These are phyloP conservation scores for Sarcodon sp. DNA, from an alignment of 768 basidiomycete genomes.

Conservation along the genomic window DNA sequence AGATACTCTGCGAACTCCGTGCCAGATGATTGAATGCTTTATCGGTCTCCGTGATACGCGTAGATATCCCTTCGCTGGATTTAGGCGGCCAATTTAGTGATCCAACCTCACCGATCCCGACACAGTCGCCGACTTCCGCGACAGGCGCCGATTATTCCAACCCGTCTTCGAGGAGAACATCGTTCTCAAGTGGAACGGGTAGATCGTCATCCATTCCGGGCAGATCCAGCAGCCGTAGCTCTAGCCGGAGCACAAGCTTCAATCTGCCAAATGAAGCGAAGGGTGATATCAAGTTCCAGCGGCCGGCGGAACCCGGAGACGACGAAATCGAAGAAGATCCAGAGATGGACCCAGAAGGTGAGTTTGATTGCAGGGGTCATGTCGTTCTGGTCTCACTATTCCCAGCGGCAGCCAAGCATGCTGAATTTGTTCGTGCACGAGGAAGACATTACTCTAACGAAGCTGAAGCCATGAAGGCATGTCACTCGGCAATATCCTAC, in stretches of 20 bases:
- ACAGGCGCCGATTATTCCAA: slow-evolving; percentile 47
- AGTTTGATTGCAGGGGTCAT: slow-evolving; percentile 12
- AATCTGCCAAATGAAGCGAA: slow-evolving; percentile 62
- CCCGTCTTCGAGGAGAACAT: slow-evolving; percentile 63
- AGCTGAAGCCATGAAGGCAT: slow-evolving; percentile 86
- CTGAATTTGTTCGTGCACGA: slow-evolving; percentile 67
- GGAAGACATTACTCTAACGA: slow-evolving; percentile 85
- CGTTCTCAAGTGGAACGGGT: slow-evolving; percentile 46
- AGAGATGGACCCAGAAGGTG: slow-evolving; percentile 86
- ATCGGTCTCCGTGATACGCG: neutral
- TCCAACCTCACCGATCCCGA: slow-evolving; percentile 23
- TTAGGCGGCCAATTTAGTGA: slow-evolving; percentile 31
- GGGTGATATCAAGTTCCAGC: slow-evolving; percentile 38
- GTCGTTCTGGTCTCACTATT: slow-evolving; percentile 1
- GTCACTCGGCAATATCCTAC: slow-evolving; percentile 3
- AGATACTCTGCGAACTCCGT: neutral
- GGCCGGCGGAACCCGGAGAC: slow-evolving; percentile 17
- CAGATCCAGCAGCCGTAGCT: slow-evolving; percentile 48
- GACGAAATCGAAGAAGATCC: slow-evolving; percentile 61
- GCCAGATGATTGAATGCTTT: neutral
- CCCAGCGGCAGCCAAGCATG: slow-evolving; percentile 70
- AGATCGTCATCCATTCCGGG: slow-evolving; percentile 38
- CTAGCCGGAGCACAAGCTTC: slow-evolving; percentile 76
- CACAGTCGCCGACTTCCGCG: slow-evolving; percentile 33
- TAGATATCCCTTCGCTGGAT: slow-evolving; percentile 78